A percentile compares a stretch with the other conserved stretches of the same genome.
Evolutionary conservation across 768 basidiomycete species (phyloP).

Genomic region (Leccinellum albellum): DNA sequence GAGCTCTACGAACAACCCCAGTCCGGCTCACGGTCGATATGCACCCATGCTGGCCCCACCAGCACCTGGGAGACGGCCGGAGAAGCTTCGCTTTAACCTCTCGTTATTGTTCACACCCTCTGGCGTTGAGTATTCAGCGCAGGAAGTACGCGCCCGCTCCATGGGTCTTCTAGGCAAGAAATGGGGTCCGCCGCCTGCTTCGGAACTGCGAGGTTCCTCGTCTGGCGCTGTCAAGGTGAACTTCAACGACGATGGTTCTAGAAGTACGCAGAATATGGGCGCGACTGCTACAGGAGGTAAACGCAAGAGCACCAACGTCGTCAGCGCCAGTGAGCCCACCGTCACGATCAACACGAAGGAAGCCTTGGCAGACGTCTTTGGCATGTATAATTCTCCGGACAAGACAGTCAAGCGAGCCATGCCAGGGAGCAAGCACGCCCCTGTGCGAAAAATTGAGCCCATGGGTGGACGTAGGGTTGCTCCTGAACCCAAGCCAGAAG

Average conservation of each 20-base stretch:
- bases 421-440: conserved; percentile 71
- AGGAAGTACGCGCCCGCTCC: conserved; percentile 77
- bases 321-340: conserved; percentile 63
- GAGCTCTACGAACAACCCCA: conserved; percentile 38
- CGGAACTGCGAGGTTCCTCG: conserved; percentile 33
- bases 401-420: conserved; percentile 55
- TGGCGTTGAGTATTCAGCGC: conserved; percentile 76
- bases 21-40: conserved; percentile 45
- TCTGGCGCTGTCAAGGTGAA: conserved; percentile 43
- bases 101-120: conserved; percentile 71
- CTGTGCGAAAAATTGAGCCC: conserved; percentile 63
- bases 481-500: conserved; percentile 32
- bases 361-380: conserved; percentile 90
- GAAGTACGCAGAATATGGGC: conserved; percentile 39
- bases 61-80: conserved; percentile 63
- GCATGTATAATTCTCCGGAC: conserved; percentile 92
- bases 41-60: conserved; percentile 71
- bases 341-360: conserved; percentile 97
- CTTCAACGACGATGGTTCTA: conserved; percentile 58
- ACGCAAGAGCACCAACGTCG: conserved; percentile 42
- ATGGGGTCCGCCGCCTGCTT: conserved; percentile 66
- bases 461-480: conserved; percentile 33
- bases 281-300: conserved; percentile 27
- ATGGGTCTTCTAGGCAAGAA: conserved; percentile 83
- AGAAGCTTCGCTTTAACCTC: conserved; percentile 67